Percentiles rank a stretch among this genome's conserved stretches.
Evolutionary conservation across 306 rosid genomes (phyloP).

Genomic region (Quercus alba): DNA sequence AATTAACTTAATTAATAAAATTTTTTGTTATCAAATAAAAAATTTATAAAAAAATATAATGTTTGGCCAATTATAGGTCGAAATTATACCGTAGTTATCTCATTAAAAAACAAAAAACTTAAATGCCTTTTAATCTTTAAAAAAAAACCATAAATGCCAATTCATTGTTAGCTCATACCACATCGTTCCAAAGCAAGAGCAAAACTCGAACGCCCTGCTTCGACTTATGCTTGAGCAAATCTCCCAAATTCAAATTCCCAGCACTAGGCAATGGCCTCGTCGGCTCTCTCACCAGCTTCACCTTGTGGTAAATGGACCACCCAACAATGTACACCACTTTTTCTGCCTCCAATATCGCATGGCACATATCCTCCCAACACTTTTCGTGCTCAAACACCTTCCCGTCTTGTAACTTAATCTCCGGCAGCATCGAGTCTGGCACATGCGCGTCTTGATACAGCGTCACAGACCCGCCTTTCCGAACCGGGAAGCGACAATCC

Average conservation of each 20-base stretch:
- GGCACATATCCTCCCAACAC: constrained; percentile 98
- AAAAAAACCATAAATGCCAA: too few relatives aligned
- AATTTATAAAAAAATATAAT: too few relatives aligned
- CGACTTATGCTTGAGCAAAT: constrained; percentile 85
- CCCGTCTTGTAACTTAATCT: constrained; percentile 62
- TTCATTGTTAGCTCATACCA: constrained; percentile 37
- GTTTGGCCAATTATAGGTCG: too few relatives aligned
- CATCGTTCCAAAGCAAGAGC: constrained; percentile 92
- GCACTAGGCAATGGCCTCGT: constrained; percentile 70
- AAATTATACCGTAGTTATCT: too few relatives aligned
- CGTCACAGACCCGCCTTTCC: constrained; percentile 76
- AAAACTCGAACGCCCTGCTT: constrained; percentile 88
- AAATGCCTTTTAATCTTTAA: too few relatives aligned
- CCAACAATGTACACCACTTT: constrained; percentile 82
- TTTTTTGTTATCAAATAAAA: too few relatives aligned
- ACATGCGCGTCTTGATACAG: constrained; percentile 97
- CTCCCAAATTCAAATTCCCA: constrained; percentile 83
- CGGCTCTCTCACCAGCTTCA: constrained; percentile 87
- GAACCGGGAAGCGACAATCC: constrained; percentile 70
- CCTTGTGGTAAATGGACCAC: constrained; percentile 84
- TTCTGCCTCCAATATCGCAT: constrained; percentile 85
- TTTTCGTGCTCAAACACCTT: constrained; percentile 46
- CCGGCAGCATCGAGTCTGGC: constrained; percentile 50
- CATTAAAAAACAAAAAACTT: too few relatives aligned
- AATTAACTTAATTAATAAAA: too few relatives aligned